A percentile compares a stretch with the other conserved stretches of the same genome.
Evolutionary conservation across 116 monocot genomes (phyloP).

Genomic region (Trichopus zeylanicus): DNA sequence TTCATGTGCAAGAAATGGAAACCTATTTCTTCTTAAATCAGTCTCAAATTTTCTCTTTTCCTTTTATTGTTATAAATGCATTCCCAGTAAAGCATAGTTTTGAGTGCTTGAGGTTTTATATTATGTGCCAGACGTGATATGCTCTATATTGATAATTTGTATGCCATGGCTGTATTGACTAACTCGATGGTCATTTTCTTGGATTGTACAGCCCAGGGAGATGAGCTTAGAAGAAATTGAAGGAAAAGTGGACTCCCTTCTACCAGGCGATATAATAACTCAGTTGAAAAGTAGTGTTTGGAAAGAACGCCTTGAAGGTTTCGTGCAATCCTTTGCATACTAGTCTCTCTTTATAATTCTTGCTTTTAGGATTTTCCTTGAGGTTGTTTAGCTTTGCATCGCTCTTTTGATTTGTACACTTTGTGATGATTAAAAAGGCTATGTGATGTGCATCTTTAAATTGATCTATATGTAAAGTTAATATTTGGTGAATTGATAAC

Average conservation of each 20-base stretch:
- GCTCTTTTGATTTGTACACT: too few species aligned
- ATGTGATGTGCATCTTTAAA: neutral
- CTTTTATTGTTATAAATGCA: neutral
- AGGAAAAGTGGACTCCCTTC: slow-evolving; percentile 50
- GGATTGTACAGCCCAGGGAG: slow-evolving; percentile 68
- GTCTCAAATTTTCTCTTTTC: neutral
- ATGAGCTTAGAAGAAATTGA: slow-evolving; percentile 99
- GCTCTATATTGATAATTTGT: neutral
- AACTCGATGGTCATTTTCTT: neutral
- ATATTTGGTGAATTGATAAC: neutral
- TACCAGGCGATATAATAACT: slow-evolving; percentile 62
- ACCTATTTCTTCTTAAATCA: neutral
- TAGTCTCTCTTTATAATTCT: neutral
- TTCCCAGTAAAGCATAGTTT: neutral
- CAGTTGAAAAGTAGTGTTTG: slow-evolving; percentile 92
- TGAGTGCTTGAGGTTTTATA: neutral
- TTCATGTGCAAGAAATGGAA: neutral
- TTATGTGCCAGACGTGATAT: neutral
- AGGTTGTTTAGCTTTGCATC: neutral
- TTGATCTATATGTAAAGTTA: neutral
- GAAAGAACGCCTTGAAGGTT: slow-evolving; percentile 99
- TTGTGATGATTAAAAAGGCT: too few species aligned
- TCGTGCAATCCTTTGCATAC: neutral
- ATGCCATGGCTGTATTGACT: neutral
- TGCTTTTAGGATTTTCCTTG: neutral